Evolutionary conservation across 306 rosid species (phyloP).

Genomic region (Sindora glabra): DNA sequence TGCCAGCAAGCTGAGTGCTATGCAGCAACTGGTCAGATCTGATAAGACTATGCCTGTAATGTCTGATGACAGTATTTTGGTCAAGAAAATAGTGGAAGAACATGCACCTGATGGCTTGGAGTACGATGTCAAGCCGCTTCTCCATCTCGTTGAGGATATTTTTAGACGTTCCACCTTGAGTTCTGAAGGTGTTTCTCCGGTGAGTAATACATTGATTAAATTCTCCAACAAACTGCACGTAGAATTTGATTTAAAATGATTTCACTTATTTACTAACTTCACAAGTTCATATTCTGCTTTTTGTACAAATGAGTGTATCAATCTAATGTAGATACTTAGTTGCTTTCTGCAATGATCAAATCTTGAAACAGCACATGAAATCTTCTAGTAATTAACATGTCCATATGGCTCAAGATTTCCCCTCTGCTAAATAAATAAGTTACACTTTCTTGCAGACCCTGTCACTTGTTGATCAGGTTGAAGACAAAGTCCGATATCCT

Average conservation of each 20-base stretch:
- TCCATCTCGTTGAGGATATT: slow-evolving; percentile 48
- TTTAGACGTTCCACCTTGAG: slow-evolving; percentile 25
- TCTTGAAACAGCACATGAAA: neutral
- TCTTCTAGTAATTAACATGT: too few species aligned
- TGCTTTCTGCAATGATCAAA: neutral
- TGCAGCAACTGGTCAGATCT: slow-evolving; percentile 34
- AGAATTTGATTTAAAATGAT: too few species aligned
- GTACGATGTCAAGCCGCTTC: slow-evolving; percentile 40
- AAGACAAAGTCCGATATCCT: slow-evolving; percentile 26
- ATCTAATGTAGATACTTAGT: too few species aligned
- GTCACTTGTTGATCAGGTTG: slow-evolving; percentile 17
- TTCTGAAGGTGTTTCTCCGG: slow-evolving; percentile 20
- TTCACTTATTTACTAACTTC: too few species aligned
- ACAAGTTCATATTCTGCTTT: too few species aligned
- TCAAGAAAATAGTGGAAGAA: slow-evolving; percentile 37
- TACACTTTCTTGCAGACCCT: slow-evolving; percentile 21
- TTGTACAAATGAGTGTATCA: too few species aligned
- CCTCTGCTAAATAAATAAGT: neutral
- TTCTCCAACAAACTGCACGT: neutral
- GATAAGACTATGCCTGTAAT: slow-evolving; percentile 7
- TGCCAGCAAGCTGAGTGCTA: slow-evolving; percentile 15
- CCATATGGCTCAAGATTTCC: too few species aligned
- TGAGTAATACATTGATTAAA: neutral
- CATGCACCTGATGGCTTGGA: slow-evolving; percentile 42
- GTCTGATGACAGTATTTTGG: slow-evolving; percentile 35